These are phyloP conservation scores for Trypanosoma mega DNA, from an alignment of 208 protist genomes.

Conservation along the genomic window DNA sequence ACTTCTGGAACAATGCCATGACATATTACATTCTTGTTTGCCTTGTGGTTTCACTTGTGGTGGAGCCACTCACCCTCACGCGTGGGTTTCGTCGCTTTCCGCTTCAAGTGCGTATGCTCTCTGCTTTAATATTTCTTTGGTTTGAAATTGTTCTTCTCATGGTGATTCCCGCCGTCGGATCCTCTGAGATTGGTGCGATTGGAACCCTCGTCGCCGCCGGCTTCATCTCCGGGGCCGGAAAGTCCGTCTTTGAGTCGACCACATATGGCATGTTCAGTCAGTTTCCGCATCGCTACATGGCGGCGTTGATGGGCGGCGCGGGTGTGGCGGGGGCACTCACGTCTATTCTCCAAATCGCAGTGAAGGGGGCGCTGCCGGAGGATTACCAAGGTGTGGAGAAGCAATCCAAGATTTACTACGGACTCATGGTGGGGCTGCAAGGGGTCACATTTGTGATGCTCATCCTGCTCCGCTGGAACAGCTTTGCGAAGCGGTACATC, in stretches of 20 bases:
- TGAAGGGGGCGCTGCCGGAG: constrained; percentile 41
- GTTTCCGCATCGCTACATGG: constrained; percentile 57
- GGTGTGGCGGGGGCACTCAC: constrained; percentile 44
- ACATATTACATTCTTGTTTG: constrained; percentile 66
- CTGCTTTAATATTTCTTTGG: constrained; percentile 40
- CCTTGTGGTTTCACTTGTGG: constrained; percentile 38
- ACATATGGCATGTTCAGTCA: constrained; percentile 67
- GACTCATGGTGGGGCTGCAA: constrained; percentile 43
- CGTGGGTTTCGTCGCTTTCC: constrained; percentile 38
- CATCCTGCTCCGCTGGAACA: constrained; percentile 41
- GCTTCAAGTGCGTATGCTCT: constrained; percentile 39
- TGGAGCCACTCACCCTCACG: constrained; percentile 58
- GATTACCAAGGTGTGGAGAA: constrained; percentile 35
- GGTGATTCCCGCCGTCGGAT: constrained; percentile 40
- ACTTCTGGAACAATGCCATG: constrained; percentile 67
- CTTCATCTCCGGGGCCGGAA: constrained; percentile 44
- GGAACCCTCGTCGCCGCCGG: constrained; percentile 35
- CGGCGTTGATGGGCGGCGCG: constrained; percentile 60
- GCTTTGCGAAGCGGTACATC: constrained; percentile 40
- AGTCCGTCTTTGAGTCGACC: constrained; percentile 71
- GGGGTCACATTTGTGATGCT: constrained; percentile 34
- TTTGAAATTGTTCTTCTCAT: constrained; percentile 53
- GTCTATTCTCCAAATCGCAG: constrained; percentile 53
- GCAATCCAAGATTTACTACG: constrained; percentile 58
- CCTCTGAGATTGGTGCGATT: constrained; percentile 41